phyloP scores from a whole-genome alignment of 306 rosid genomes.

The Cucurbita moschata region DNA sequence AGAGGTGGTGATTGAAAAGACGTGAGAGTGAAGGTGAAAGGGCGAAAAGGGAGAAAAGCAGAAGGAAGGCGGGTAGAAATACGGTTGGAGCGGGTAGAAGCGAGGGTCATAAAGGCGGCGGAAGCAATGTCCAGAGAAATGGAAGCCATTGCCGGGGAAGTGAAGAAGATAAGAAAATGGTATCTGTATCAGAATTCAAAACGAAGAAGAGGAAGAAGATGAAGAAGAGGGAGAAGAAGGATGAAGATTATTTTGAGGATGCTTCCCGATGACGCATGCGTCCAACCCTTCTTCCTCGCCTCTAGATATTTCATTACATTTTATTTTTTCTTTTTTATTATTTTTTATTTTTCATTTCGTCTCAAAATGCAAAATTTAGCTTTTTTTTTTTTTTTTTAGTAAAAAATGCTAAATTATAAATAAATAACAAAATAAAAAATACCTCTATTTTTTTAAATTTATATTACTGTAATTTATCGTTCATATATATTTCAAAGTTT shows the following conservation, averaged over 20 bases:
- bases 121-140: conserved; percentile 37
- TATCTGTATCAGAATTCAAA: not conserved
- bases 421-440: too few species aligned
- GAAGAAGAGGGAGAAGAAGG: not conserved
- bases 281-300: not conserved
- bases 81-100: conserved; percentile 25
- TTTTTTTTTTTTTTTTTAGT: too few species aligned
- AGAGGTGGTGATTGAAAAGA: conserved; percentile 13
- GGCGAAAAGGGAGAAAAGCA: conserved; percentile 14
- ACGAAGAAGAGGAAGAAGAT: not conserved
- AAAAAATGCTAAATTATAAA: too few species aligned
- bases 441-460: too few species aligned
- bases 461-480: too few species aligned
- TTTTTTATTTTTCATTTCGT: too few species aligned
- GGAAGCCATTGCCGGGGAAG: conserved; percentile 27
- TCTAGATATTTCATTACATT: not conserved
- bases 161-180: not conserved
- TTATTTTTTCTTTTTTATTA: too few species aligned
- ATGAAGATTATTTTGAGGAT: not conserved
- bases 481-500: too few species aligned
- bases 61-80: conserved; percentile 21
- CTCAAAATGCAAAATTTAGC: too few species aligned
- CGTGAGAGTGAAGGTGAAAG: conserved; percentile 9
- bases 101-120: conserved; percentile 21
- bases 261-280: not conserved